These are phyloP conservation scores for Baudoinia panamericana DNA, from an alignment of 495 filamentous ascomycete genomes.

Conservation along the genomic window DNA sequence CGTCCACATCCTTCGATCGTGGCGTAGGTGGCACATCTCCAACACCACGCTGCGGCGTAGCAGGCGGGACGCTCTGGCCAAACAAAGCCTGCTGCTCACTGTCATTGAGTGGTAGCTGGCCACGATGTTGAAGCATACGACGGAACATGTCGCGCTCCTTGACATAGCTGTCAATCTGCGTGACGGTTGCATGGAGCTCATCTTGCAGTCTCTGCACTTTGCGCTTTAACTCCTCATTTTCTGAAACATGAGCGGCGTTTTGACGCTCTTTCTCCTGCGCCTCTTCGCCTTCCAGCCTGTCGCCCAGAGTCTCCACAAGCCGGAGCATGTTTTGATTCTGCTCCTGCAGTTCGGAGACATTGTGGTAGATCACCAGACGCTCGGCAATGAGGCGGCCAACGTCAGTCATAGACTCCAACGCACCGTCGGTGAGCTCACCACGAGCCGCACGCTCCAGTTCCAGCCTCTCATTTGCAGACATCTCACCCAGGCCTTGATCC, in stretches of 20 bases:
- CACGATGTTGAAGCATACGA: conserved; percentile 69
- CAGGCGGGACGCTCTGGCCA: conserved; percentile 46
- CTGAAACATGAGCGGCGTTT: conserved; percentile 56
- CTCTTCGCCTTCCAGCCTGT: conserved; percentile 84
- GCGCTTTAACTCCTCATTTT: conserved; percentile 54
- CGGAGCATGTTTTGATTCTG: conserved; percentile 75
- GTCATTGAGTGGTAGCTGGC: conserved; percentile 42
- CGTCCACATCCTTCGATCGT: conserved; percentile 37
- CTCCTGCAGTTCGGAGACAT: conserved; percentile 71
- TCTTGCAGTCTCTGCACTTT: conserved; percentile 48
- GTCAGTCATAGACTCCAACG: conserved; percentile 56
- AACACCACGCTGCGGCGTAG: conserved; percentile 26
- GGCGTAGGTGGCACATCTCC: conserved; percentile 19
- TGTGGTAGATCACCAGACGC: conserved; percentile 67
- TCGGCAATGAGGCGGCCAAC: conserved; percentile 80
- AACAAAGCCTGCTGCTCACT: conserved; percentile 46
- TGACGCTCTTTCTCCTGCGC: conserved; percentile 55
- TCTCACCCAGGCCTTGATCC: conserved; percentile 62
- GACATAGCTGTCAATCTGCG: conserved; percentile 79
- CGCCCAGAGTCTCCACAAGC: conserved; percentile 67
- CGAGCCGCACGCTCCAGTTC: conserved; percentile 61
- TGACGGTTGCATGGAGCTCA: conserved; percentile 65
- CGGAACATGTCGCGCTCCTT: conserved; percentile 95
- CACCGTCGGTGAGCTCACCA: conserved; percentile 47
- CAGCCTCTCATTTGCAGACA: conserved; percentile 48